Base-by-base conservation (phyloP, 805 yeast species). In the Kazachstania bromeliacearum region DNA sequence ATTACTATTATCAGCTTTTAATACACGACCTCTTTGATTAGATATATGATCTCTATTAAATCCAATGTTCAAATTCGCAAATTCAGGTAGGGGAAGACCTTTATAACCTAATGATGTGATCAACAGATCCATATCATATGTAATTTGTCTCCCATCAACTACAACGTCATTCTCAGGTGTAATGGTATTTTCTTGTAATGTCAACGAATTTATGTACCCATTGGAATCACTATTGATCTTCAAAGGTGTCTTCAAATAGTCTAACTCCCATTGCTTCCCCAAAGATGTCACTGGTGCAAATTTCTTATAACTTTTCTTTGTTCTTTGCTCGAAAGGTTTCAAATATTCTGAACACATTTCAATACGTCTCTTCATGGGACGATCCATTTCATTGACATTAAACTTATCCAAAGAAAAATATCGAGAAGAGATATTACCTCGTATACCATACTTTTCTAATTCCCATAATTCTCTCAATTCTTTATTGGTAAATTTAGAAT, bases 401-500 rank as follows among this genome's bases (percentile, higher is more conserved):
- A 59, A 44, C 33, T 51, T 45, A 5, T 48, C 44, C 7, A 47
- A 46, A 10, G 59, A 34, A 10, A 63, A 51, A n/a, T 58, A 56
- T 10, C 48, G 46, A 3, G 63, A 60, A 1, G 65, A 64, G 7
- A 71, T 68, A 31, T 64, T 52, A 3, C 77, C 76, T 8, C 57
- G 53, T 38, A 80, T 72, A 0, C 77, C 76, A 27, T 63, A 61
- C 21, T 64, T 59, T 37, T 62, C 67, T 37, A 85, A 57, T 36
- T 77, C 81, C 51, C 88, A 63, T 25, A 89, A 62, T 53, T 92
- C 97, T 52, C 96, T 70, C 17, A 89, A 68, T 57, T 92, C 98
- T 54, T 87, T 89, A 46, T 84, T 89, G 3, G 96, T 81, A 56
- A 88, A 92, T 18, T 95, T 92, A 30, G 92, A 77, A 46, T 87